Evolutionary conservation across 306 rosid species (phyloP).

Genomic region (Boehmeria nivea): DNA sequence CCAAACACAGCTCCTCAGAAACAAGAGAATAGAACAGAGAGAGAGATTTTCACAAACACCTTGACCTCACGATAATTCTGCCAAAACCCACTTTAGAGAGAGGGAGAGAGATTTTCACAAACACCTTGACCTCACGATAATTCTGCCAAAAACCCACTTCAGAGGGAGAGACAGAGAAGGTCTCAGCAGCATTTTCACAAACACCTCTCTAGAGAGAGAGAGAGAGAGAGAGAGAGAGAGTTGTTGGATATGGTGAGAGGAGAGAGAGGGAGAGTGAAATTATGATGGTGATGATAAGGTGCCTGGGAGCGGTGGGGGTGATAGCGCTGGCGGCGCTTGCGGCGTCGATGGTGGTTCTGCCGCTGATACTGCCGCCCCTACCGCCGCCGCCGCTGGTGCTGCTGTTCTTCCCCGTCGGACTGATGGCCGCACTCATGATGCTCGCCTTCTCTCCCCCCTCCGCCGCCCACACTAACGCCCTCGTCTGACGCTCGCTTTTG

Average conservation of each 20-base stretch:
- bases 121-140: no score
- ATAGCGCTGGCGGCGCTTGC: constrained; percentile 42
- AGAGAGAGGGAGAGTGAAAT: no score
- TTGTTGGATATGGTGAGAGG: constrained; percentile 25
- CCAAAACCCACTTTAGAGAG: no score
- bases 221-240: not conserved
- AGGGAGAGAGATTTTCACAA: no score
- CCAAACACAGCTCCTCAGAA: no score
- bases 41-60: no score
- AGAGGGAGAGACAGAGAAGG: no score
- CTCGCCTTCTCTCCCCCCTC: constrained; percentile 54
- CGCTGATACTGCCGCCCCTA: constrained; percentile 60
- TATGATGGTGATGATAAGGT: not conserved
- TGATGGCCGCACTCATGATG: constrained; percentile 67
- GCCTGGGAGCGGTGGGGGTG: constrained; percentile 35
- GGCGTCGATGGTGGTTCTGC: constrained; percentile 58
- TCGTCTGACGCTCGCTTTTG: constrained; percentile 6
- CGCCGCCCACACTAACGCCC: constrained; percentile 23
- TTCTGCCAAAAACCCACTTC: not conserved
- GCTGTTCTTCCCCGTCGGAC: constrained; percentile 63
- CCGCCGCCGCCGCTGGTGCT: constrained; percentile 72
- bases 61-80: no score
- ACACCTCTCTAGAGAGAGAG: no score
- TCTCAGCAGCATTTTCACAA: not conserved
- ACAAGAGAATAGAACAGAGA: no score